Evolutionary conservation across 805 yeast species (phyloP).

Genomic region (Crinitomyces ghanaensis): DNA sequence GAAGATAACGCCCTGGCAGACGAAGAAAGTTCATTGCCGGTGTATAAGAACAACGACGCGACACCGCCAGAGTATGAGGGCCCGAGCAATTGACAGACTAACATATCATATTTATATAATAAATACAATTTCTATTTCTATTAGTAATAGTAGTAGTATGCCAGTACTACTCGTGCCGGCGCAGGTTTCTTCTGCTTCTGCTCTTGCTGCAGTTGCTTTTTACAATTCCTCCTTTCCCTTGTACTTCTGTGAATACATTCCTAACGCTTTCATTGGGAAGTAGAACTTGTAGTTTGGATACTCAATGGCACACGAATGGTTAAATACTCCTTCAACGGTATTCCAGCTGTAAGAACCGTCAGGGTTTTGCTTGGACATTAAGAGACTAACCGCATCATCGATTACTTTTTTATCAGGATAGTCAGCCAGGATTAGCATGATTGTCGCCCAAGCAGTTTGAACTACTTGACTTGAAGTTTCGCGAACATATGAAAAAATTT

Average conservation of each 20-base stretch:
- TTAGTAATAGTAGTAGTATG: no score
- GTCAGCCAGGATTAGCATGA: constrained; percentile 67
- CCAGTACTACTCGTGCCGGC: no score
- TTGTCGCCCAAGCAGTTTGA: constrained; percentile 87
- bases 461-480: constrained; percentile 56
- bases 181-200: no score
- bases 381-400: constrained; percentile 45
- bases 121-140: no score
- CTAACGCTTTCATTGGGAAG: constrained; percentile 88
- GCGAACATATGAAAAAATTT: constrained; percentile 63
- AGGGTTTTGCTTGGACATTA: constrained; percentile 53
- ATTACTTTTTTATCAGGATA: constrained; percentile 64
- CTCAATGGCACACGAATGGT: constrained; percentile 80
- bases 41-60: no score
- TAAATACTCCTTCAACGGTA: constrained; percentile 89
- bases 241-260: constrained; percentile 39
- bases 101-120: no score
- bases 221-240: constrained; percentile 2
- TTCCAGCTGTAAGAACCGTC: constrained; percentile 84
- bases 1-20: no score
- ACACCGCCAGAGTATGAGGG: no score
- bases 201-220: no score
- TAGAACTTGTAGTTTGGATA: constrained; percentile 87
- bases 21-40: no score
- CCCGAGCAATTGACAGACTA: no score